Evolutionary conservation across 257 asterid genomes (phyloP).

Genomic region (Perilla frutescens): DNA sequence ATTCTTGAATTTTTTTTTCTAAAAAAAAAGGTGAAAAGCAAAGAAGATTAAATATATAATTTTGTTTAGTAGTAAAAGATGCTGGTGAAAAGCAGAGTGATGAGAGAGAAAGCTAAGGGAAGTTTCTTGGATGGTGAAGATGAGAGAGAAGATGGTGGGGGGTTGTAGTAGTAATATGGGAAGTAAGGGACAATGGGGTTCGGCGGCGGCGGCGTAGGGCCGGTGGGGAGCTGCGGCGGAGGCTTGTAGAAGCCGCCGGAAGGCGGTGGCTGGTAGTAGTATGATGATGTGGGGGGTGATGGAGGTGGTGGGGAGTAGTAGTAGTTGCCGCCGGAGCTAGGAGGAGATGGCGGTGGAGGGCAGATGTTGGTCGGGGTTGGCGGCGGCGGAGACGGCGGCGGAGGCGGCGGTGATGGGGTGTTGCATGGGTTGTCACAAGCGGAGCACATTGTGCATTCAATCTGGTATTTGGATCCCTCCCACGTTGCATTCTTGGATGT

Average conservation of each 20-base stretch:
- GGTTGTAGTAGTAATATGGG: conserved; percentile 68
- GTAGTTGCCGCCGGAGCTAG: conserved; percentile 45
- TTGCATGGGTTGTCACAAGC: conserved; percentile 92
- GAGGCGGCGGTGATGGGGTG: conserved; percentile 74
- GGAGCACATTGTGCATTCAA: conserved; percentile 93
- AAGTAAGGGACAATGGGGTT: conserved; percentile 91
- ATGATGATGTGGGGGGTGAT: conserved; percentile 31
- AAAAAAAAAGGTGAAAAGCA: background rate
- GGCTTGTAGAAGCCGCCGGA: conserved; percentile 51
- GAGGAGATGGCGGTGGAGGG: conserved; percentile 84
- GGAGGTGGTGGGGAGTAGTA: conserved; percentile 75
- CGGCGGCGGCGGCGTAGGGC: conserved; percentile 88
- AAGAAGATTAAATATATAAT: conserved; percentile 1
- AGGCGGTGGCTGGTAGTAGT: conserved; percentile 57
- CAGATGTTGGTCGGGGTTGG: conserved; percentile 53
- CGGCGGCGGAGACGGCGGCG: conserved; percentile 58
- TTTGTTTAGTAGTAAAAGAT: conserved; percentile 21
- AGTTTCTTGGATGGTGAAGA: conserved; percentile 38
- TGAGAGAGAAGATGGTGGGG: conserved; percentile 58
- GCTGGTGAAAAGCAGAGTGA: conserved; percentile 36
- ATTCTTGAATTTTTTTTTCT: conserved; percentile 11
- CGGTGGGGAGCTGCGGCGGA: conserved; percentile 60
- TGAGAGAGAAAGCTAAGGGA: conserved; percentile 32
- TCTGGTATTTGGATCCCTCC: conserved; percentile 86
- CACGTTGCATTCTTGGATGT: conserved; percentile 45